Percentiles rank a stretch among this genome's conserved stretches.
phyloP scores from a whole-genome alignment of 2,329 filamentous ascomycete genomes.

The Hortaea sp. region DNA sequence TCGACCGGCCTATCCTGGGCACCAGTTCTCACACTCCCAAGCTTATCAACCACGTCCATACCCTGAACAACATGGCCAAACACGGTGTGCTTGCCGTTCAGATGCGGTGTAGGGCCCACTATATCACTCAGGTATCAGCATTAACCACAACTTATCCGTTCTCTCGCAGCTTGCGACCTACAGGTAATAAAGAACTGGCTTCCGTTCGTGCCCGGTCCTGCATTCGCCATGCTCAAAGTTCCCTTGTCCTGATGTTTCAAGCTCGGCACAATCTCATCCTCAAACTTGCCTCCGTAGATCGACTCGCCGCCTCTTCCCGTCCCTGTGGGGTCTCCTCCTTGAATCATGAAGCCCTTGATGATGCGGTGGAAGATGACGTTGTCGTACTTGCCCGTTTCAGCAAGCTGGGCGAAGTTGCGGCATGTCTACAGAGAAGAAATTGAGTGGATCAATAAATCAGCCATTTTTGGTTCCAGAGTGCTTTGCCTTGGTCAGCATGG shows the following conservation, averaged over 20 bases:
- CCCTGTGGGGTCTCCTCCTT: conserved; percentile 41
- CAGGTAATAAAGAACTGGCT: conserved; percentile 92
- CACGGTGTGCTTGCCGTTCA: conserved; percentile 89
- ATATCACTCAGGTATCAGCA: conserved; percentile 27
- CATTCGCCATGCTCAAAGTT: conserved; percentile 87
- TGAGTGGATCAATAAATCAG: neutral
- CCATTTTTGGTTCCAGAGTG: neutral
- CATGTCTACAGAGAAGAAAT: conserved; percentile 15
- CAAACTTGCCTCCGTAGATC: conserved; percentile 85
- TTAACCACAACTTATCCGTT: conserved; percentile 83
- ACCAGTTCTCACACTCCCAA: conserved; percentile 79
- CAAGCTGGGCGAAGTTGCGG: conserved; percentile 26
- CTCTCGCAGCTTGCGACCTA: conserved; percentile 71
- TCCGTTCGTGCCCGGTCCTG: conserved; percentile 84
- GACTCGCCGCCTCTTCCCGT: conserved; percentile 50
- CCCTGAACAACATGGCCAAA: conserved; percentile 85
- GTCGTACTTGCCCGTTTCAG: conserved; percentile 25
- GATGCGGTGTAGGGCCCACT: conserved; percentile 73
- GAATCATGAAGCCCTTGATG: conserved; percentile 93
- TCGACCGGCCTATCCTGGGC: conserved; percentile 68
- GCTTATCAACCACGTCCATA: conserved; percentile 79
- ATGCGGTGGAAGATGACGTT: conserved; percentile 28
- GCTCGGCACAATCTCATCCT: conserved; percentile 74
- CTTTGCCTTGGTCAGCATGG: conserved; percentile 1
- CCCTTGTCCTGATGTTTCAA: conserved; percentile 72